Percentiles rank a stretch among this genome's conserved stretches.
phyloP scores from a whole-genome alignment of 192 early-diverging fungal genomes.

The Dissophora ornata region DNA sequence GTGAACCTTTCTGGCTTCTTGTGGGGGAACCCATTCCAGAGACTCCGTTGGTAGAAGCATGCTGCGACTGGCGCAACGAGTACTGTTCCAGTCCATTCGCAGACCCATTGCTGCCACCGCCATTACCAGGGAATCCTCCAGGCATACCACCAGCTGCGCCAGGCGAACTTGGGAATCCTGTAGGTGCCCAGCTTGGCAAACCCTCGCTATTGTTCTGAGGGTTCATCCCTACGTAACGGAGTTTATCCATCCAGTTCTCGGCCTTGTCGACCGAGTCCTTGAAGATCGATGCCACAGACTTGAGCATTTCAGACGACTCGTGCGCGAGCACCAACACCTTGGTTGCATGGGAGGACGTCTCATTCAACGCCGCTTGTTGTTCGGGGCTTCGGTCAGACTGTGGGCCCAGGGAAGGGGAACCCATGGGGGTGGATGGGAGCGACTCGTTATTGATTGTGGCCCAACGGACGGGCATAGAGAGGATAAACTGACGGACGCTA shows the following conservation, averaged over 20 bases:
- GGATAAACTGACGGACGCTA: conserved; percentile 85
- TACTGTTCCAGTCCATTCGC: conserved; percentile 36
- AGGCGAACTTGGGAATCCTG: conserved; percentile 32
- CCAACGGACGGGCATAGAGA: conserved; percentile 85
- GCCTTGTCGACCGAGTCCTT: conserved; percentile 74
- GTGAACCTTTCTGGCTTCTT: conserved; percentile 37
- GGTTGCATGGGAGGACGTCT: conserved; percentile 67
- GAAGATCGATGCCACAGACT: conserved; percentile 75
- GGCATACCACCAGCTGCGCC: conserved; percentile 20
- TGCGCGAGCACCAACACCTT: conserved; percentile 74
- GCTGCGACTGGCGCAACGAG: conserved; percentile 44
- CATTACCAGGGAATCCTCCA: conserved; percentile 41
- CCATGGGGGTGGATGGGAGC: conserved; percentile 51
- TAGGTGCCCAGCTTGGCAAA: conserved; percentile 48
- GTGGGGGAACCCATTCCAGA: conserved; percentile 30
- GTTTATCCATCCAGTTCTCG: conserved; percentile 68
- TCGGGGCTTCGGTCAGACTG: conserved; percentile 36
- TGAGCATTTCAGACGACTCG: conserved; percentile 78
- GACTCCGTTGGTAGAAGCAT: conserved; percentile 1
- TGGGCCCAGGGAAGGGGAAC: conserved; percentile 55
- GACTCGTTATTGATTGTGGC: conserved; percentile 63
- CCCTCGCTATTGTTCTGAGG: conserved; percentile 52
- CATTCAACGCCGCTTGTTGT: conserved; percentile 28
- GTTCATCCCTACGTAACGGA: conserved; percentile 54
- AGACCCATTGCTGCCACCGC: neutral